These are phyloP conservation scores for Mycena kentingensis DNA, from an alignment of 768 basidiomycete genomes.

Conservation along the genomic window DNA sequence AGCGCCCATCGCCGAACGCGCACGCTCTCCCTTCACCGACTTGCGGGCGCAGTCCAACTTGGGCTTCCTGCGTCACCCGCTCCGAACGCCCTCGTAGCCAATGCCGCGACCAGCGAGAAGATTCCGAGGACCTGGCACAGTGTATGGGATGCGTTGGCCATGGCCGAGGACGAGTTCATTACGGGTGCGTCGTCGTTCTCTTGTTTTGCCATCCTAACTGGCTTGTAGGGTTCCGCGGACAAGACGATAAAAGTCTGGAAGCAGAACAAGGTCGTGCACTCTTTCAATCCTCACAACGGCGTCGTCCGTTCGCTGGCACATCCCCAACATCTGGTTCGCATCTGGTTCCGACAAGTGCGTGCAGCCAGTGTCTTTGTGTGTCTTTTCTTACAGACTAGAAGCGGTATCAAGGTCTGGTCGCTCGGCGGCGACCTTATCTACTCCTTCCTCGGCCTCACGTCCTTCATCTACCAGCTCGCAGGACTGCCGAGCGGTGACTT, in stretches of 20 bases:
- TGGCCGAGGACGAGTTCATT: constrained; percentile 74
- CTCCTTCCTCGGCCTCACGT: constrained; percentile 90
- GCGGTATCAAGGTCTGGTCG: constrained; percentile 92
- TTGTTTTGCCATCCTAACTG: neutral
- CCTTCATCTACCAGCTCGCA: constrained; percentile 91
- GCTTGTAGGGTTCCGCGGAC: constrained; percentile 85
- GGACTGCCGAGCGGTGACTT: constrained; percentile 81
- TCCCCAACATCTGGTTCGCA: constrained; percentile 89
- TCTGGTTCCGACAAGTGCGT: constrained; percentile 95
- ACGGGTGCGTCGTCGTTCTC: constrained; percentile 60
- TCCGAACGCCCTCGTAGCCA: too few species aligned
- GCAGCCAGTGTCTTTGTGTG: constrained; percentile 2
- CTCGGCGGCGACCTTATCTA: constrained; percentile 78
- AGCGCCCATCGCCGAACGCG: too few species aligned
- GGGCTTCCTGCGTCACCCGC: too few species aligned
- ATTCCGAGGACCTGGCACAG: too few species aligned
- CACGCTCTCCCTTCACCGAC: too few species aligned
- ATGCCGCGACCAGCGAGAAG: too few species aligned
- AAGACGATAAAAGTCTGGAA: constrained; percentile 91
- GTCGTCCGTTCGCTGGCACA: constrained; percentile 86
- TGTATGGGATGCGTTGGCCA: constrained; percentile 88
- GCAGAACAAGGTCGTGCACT: constrained; percentile 70
- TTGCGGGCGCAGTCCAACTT: too few species aligned
- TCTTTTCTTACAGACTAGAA: constrained; percentile 32
- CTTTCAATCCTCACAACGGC: constrained; percentile 85